Base-by-base conservation (phyloP, 177 flowering plant species). In the Tripterygium wilfordii region DNA sequence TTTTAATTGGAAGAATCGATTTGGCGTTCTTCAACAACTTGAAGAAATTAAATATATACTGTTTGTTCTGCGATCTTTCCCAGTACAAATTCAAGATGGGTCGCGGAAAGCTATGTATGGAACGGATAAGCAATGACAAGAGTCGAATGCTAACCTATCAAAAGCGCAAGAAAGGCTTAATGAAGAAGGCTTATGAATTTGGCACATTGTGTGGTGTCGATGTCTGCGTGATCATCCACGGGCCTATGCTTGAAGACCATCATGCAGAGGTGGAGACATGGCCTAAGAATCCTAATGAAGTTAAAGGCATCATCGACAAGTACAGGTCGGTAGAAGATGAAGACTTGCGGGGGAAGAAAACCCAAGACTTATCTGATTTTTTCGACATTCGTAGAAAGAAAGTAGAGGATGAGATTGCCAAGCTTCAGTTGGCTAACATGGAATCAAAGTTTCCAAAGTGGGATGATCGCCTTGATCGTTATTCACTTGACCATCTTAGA, bases 1-100 rank as follows among this genome's bases (percentile, higher is more conserved):
- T n/a, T n/a, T n/a, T n/a, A n/a, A n/a, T n/a, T n/a, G n/a, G n/a
- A n/a, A n/a, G n/a, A n/a, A n/a, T n/a, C n/a, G n/a, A n/a, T n/a
- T n/a, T n/a, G n/a, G n/a, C n/a, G n/a, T n/a, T n/a, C n/a, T n/a
- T n/a, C n/a, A n/a, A n/a, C n/a, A n/a, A n/a, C n/a, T n/a, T n/a
- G n/a, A n/a, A n/a, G n/a, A n/a, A n/a, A n/a, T n/a, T n/a, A n/a
- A n/a, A n/a, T n/a, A n/a, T n/a, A n/a, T n/a, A n/a, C n/a, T n/a
- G 33, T 12, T 30, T 30, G 12, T 30, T 30, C 8, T 30, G 7
- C 12, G 33, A 6, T 30, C 33, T 30, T 30, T 30, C 8, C 12
- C 33, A 30, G 33, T n/a, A n/a, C n/a, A n/a, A n/a, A n/a, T n/a
- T n/a, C n/a, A 30, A 42, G 43, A 66, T 66, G 75, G 71, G 71